Conservation (phyloP, 179 eudicot genomes). For the Drosera spatulata region DNA sequence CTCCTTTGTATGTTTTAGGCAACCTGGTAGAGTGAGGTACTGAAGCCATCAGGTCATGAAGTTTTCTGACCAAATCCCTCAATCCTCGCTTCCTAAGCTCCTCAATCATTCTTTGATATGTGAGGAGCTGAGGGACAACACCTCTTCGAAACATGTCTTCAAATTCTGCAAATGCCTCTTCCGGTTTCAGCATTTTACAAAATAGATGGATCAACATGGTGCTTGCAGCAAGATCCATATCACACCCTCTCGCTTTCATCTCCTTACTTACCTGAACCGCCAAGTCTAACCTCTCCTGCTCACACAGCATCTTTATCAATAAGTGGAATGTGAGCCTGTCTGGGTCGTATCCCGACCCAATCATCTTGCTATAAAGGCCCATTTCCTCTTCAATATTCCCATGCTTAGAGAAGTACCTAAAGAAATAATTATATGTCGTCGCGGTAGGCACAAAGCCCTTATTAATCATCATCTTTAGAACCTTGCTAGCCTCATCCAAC, state of each 20-base stretch:
- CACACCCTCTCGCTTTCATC: conserved; percentile 48
- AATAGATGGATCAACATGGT: conserved; percentile 47
- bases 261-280: conserved; percentile 44
- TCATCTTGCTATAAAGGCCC: conserved; percentile 47
- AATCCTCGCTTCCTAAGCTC: conserved; percentile 41
- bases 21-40: conserved; percentile 30
- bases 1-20: conserved; percentile 25
- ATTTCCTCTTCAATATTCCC: conserved; percentile 49
- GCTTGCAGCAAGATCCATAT: conserved; percentile 34
- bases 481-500: conserved; percentile 52
- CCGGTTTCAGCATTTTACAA: conserved; percentile 30
- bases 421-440: conserved; percentile 54
- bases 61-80: conserved; percentile 21
- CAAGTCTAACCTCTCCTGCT: conserved; percentile 39
- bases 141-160: conserved; percentile 52
- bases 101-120: conserved; percentile 28
- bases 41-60: conserved; percentile 24
- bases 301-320: conserved; percentile 50
- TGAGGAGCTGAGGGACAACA: conserved; percentile 36
- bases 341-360: conserved; percentile 40
- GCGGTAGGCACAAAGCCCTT: conserved; percentile 47
- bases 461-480: conserved; percentile 63
- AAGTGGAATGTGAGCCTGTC: conserved; percentile 48
- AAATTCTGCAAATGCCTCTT: conserved; percentile 51
- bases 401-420: conserved; percentile 31